Percentiles rank a stretch among this genome's conserved stretches.
Conservation (phyloP, 176 grass and related monocot species). For the Eragrostis curvula region DNA sequence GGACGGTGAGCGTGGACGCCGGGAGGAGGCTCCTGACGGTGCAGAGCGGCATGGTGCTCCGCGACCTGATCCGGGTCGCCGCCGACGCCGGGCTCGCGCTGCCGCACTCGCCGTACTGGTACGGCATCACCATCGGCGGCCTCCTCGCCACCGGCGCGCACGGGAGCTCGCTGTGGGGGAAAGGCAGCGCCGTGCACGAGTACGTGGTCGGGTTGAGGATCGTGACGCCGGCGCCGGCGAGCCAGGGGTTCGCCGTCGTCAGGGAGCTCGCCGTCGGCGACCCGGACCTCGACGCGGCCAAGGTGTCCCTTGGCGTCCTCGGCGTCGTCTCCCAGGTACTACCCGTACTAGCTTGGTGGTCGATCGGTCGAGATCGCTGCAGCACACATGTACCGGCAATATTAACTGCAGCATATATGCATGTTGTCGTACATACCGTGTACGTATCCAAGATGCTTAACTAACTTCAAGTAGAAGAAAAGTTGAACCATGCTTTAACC, state of each 20-base stretch:
- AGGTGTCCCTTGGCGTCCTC: slow-evolving; percentile 39
- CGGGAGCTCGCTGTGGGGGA: slow-evolving; percentile 16
- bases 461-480: no score
- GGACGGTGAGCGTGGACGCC: background rate
- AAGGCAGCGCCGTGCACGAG: slow-evolving; percentile 33
- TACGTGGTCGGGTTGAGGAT: slow-evolving; percentile 22
- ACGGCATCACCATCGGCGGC: slow-evolving; percentile 27
- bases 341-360: background rate
- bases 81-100: background rate
- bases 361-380: no score
- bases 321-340: slow-evolving; percentile 37
- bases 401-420: no score
- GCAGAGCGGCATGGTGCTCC: slow-evolving; percentile 28
- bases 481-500: no score
- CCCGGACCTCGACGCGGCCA: slow-evolving; percentile 17
- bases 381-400: no score
- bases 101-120: slow-evolving; percentile 39
- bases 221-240: slow-evolving; percentile 9
- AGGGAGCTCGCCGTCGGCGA: slow-evolving; percentile 2
- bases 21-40: background rate
- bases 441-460: no score
- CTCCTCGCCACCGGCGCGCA: slow-evolving; percentile 29
- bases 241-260: slow-evolving; percentile 27
- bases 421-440: no score
- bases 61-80: slow-evolving; percentile 10